These are phyloP conservation scores for Polychaeton citri DNA, from an alignment of 2,329 filamentous ascomycete species.

Conservation along the genomic window DNA sequence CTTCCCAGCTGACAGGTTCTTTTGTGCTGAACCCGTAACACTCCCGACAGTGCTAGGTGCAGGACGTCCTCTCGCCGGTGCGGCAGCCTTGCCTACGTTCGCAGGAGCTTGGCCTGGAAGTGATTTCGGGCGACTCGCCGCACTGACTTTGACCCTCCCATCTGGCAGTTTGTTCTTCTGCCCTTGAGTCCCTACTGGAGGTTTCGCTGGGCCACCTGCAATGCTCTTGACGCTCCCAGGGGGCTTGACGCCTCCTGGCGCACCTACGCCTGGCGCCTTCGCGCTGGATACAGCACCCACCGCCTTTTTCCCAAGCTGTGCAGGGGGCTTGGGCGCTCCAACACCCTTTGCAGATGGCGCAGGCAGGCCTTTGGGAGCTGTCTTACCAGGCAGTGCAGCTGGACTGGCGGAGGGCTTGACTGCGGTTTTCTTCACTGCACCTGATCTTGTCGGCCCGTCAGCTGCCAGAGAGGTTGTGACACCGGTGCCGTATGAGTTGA, in stretches of 20 bases:
- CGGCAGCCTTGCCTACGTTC: background rate
- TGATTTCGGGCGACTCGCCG: conserved; percentile 7
- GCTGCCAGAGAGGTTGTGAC: conserved; percentile 19
- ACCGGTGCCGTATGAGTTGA: conserved; percentile 22
- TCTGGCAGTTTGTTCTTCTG: conserved; percentile 3
- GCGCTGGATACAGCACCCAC: no score
- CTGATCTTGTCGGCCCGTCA: conserved; percentile 8
- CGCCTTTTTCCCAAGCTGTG: no score
- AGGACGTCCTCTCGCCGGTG: background rate
- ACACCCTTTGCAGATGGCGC: no score
- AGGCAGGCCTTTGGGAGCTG: conserved; percentile 2
- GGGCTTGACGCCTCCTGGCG: no score
- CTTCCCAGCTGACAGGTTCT: conserved; percentile 4
- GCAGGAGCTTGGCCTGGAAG: background rate
- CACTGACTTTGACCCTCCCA: conserved; percentile 5
- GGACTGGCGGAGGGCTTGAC: conserved; percentile 10
- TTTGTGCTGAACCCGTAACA: conserved; percentile 1
- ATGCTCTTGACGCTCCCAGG: conserved; percentile 1
- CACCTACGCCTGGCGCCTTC: no score
- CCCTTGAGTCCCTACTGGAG: conserved; percentile 2
- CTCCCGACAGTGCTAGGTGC: background rate
- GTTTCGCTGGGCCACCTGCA: conserved; percentile 1
- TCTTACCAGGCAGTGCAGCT: background rate
- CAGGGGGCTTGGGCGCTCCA: no score
- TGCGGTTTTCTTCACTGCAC: conserved; percentile 12